Conservation (phyloP, 306 rosid genomes). For the Castanopsis chinensis region DNA sequence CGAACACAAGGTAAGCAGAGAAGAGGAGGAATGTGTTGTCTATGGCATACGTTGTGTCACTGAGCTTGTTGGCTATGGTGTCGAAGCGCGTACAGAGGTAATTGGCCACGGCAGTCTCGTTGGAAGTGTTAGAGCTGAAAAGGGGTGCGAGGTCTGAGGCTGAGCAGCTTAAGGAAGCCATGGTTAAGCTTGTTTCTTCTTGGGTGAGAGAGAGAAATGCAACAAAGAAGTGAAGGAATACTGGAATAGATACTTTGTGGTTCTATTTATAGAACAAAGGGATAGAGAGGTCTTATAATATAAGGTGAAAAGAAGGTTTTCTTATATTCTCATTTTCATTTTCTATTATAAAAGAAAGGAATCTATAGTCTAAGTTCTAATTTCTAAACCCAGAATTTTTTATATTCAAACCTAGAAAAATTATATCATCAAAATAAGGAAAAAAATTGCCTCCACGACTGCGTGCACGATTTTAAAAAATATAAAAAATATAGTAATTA, state of each 20-base stretch:
- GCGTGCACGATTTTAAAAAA: no score
- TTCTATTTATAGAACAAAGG: not conserved
- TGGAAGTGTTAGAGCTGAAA: slow-evolving; percentile 21
- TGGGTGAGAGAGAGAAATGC: not conserved
- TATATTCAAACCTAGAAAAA: not conserved
- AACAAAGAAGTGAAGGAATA: not conserved
- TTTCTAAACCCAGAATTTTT: not conserved
- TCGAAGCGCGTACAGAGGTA: slow-evolving; percentile 54
- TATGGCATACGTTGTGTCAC: slow-evolving; percentile 52
- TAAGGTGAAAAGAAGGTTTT: not conserved
- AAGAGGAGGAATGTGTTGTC: slow-evolving; percentile 60
- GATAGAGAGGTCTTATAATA: not conserved
- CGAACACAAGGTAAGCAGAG: slow-evolving; percentile 83
- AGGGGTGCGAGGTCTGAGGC: slow-evolving; percentile 46
- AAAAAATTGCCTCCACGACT: no score
- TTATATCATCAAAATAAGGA: no score
- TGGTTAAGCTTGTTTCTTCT: not conserved
- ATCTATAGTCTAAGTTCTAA: not conserved
- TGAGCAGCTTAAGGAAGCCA: slow-evolving; percentile 59
- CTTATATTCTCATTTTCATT: not conserved
- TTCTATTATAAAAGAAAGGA: not conserved
- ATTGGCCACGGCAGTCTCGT: slow-evolving; percentile 43
- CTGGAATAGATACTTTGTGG: not conserved
- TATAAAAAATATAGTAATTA: no score
- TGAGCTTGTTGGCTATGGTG: slow-evolving; percentile 31